Percentiles rank a stretch among this genome's conserved stretches.
phyloP scores from a whole-genome alignment of 2,329 filamentous ascomycete species.

The Talaromyces sp. region DNA sequence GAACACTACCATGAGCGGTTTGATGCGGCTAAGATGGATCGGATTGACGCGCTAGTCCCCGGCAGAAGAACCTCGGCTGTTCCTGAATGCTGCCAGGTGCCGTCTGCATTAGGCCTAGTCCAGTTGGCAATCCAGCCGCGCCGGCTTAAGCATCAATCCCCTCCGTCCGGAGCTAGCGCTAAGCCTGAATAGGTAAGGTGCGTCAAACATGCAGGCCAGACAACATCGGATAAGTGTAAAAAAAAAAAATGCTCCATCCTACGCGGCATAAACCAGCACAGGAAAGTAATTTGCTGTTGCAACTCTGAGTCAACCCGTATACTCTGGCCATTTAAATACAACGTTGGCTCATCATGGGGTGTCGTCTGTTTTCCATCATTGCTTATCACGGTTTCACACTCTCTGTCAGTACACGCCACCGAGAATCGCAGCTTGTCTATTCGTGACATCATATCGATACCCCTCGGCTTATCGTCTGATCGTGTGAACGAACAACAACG shows the following conservation, averaged over 20 bases:
- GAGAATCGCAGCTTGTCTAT: neutral
- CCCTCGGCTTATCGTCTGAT: neutral
- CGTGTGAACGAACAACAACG: neutral
- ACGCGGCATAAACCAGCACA: constrained; percentile 47
- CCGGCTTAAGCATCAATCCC: neutral
- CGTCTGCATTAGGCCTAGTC: neutral
- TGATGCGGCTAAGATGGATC: too few relatives aligned
- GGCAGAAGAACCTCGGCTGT: constrained; percentile 5
- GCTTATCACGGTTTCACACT: neutral
- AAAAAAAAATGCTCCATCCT: constrained; percentile 36
- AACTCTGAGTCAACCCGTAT: neutral
- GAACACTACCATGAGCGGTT: too few relatives aligned
- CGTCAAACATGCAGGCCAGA: neutral
- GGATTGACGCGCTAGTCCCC: neutral
- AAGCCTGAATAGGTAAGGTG: neutral
- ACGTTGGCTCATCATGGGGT: constrained; percentile 12
- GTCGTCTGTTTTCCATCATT: constrained; percentile 3
- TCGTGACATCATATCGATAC: constrained; percentile 14
- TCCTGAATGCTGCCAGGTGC: neutral
- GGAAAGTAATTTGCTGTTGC: constrained; percentile 2
- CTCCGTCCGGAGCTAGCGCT: neutral
- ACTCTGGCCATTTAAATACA: constrained; percentile 5
- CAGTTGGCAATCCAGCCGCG: neutral
- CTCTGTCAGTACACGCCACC: neutral
- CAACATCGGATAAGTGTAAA: neutral